These are phyloP conservation scores for Pseudogymnoascus sp. DNA, from an alignment of 2,329 filamentous ascomycete species.

Conservation along the genomic window DNA sequence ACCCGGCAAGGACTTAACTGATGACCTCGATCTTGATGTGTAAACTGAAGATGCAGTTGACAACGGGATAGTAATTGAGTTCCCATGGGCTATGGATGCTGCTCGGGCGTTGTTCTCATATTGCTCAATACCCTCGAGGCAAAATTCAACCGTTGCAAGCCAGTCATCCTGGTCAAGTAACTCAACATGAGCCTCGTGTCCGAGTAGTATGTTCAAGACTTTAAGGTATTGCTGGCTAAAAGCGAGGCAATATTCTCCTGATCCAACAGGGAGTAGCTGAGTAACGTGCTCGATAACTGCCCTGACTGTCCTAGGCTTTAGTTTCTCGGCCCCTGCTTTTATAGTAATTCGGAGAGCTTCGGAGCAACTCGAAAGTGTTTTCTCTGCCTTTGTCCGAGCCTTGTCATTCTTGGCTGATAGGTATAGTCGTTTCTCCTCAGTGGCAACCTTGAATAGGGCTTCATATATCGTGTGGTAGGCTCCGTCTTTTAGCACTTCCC, in stretches of 20 bases:
- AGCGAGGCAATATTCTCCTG: constrained; percentile 57
- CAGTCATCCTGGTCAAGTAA: constrained; percentile 53
- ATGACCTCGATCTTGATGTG: constrained; percentile 19
- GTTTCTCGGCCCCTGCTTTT: constrained; percentile 55
- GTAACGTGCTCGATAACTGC: constrained; percentile 74
- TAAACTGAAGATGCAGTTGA: constrained; percentile 14
- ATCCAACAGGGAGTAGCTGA: constrained; percentile 57
- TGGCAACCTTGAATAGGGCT: constrained; percentile 61
- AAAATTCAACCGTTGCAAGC: constrained; percentile 39
- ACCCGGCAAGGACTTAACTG: constrained; percentile 24
- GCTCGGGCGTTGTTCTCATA: constrained; percentile 30
- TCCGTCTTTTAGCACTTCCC: constrained; percentile 55
- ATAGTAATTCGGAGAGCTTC: constrained; percentile 64
- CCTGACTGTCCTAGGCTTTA: constrained; percentile 71
- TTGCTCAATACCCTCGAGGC: constrained; percentile 52
- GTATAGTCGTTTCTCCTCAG: constrained; percentile 59
- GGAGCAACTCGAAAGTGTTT: constrained; percentile 60
- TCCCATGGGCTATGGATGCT: constrained; percentile 14
- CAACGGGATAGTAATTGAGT: constrained; percentile 14
- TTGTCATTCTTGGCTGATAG: constrained; percentile 46
- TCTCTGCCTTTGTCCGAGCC: constrained; percentile 40
- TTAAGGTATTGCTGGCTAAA: constrained; percentile 73
- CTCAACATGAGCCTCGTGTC: constrained; percentile 70
- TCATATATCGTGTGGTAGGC: constrained; percentile 78
- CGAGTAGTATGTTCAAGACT: constrained; percentile 60